phyloP scores from a whole-genome alignment of 768 basidiomycete genomes.

The Lactarius sanguifluus region DNA sequence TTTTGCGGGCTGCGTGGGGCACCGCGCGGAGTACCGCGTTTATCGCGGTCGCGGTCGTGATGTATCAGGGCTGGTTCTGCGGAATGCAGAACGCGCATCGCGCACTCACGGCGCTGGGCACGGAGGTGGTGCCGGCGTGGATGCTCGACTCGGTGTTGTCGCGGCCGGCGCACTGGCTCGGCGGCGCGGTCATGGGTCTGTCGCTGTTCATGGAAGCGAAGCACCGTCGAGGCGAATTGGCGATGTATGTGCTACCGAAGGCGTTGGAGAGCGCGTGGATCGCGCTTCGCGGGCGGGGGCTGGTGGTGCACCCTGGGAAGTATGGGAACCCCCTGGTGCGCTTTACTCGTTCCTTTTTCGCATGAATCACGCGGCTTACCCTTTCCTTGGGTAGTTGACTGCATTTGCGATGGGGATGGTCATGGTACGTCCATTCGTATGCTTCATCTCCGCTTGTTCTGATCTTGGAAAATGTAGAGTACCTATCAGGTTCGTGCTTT shows the following conservation, averaged over 20 bases:
- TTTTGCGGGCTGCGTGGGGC: conserved; percentile 64
- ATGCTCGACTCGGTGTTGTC: conserved; percentile 59
- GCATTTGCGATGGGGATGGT: conserved; percentile 90
- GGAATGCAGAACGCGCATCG: conserved; percentile 60
- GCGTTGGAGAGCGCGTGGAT: conserved; percentile 91
- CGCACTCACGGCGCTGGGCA: conserved; percentile 38
- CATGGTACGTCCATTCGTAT: conserved; percentile 53
- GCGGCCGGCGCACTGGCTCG: conserved; percentile 70
- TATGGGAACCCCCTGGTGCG: conserved; percentile 63
- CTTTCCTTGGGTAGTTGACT: conserved; percentile 45
- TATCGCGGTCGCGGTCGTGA: conserved; percentile 75
- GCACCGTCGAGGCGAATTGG: conserved; percentile 84
- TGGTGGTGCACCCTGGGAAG: conserved; percentile 68
- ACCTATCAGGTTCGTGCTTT: conserved; percentile 62
- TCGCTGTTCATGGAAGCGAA: conserved; percentile 86
- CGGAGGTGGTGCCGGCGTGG: conserved; percentile 43
- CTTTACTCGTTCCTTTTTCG: conserved; percentile 15
- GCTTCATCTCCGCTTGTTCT: background rate
- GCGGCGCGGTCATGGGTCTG: conserved; percentile 72
- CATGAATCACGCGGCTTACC: background rate
- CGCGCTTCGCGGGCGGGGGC: conserved; percentile 69
- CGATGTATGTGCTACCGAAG: conserved; percentile 90
- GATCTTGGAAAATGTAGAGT: conserved; percentile 21
- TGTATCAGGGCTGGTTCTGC: conserved; percentile 78
- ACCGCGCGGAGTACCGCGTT: conserved; percentile 86